phyloP scores from a whole-genome alignment of 2,329 filamentous ascomycete species.

The Magnaporthales sp. region DNA sequence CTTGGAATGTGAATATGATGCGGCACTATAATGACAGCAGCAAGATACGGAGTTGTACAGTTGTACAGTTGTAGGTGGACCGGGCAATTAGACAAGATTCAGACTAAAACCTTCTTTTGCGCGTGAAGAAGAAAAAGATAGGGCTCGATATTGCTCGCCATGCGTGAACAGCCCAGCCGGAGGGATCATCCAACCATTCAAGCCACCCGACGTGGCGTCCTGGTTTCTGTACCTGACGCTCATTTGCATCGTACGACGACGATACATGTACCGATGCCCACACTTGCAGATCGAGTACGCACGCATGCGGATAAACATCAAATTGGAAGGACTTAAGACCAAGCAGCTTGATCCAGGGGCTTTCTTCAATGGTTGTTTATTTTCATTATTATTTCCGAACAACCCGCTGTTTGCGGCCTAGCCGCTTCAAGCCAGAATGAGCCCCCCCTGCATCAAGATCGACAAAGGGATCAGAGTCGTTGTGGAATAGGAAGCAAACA shows the following conservation, averaged over 20 bases:
- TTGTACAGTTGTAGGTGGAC: not conserved
- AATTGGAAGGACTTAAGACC: not conserved
- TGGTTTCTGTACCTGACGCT: not conserved
- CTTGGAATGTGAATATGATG: not conserved
- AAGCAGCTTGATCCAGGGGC: not conserved
- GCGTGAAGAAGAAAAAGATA: not conserved
- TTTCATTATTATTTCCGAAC: not conserved
- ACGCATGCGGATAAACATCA: not conserved
- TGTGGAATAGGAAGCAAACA: too few species aligned
- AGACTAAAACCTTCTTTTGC: not conserved
- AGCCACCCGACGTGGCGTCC: not conserved
- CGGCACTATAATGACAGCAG: not conserved
- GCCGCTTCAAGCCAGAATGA: not conserved
- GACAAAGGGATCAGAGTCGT: not conserved
- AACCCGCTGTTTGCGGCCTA: not conserved
- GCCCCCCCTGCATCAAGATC: not conserved
- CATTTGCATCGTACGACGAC: not conserved
- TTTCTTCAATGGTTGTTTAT: not conserved
- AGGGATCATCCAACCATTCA: not conserved
- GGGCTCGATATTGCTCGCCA: not conserved
- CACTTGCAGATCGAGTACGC: not conserved
- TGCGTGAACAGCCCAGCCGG: too few species aligned
- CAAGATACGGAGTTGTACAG: not conserved
- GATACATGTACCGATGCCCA: not conserved
- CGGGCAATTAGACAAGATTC: not conserved